Percentiles rank a stretch among this genome's conserved stretches.
These are phyloP conservation scores for Flaveria robusta DNA, from an alignment of 129 eudicot species.

Conservation along the genomic window DNA sequence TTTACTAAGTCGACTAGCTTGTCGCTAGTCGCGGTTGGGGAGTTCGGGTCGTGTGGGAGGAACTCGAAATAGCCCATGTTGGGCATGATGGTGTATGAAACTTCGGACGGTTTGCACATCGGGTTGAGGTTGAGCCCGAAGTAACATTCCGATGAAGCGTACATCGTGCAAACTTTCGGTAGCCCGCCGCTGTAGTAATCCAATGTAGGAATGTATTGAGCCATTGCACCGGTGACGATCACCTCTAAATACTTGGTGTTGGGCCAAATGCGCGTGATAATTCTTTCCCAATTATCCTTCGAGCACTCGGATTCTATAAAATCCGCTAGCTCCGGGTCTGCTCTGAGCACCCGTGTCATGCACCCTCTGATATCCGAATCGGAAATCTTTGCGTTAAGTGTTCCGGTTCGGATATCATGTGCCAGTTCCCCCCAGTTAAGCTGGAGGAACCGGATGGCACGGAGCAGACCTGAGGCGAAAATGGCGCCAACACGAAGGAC, in stretches of 20 bases:
- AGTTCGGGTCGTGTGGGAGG: constrained; percentile 61
- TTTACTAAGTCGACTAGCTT: constrained; percentile 72
- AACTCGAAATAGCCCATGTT: constrained; percentile 98
- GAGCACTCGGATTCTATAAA: constrained; percentile 57
- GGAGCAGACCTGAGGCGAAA: constrained; percentile 93
- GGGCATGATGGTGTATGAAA: constrained; percentile 95
- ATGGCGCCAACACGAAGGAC: constrained; percentile 95
- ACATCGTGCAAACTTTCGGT: constrained; percentile 90
- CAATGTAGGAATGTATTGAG: constrained; percentile 84
- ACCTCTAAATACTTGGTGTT: constrained; percentile 89
- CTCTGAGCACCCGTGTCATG: constrained; percentile 52
- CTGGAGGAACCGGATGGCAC: constrained; percentile 96
- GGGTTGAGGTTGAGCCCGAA: constrained; percentile 96
- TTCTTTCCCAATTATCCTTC: constrained; percentile 70
- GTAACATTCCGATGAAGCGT: constrained; percentile 92
- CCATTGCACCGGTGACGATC: constrained; percentile 97
- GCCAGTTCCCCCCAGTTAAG: constrained; percentile 73
- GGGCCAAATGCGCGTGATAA: constrained; percentile 84
- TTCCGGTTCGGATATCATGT: constrained; percentile 71
- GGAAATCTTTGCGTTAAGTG: constrained; percentile 49
- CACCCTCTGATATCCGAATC: constrained; percentile 48
- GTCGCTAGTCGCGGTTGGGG: constrained; percentile 38
- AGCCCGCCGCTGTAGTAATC: constrained; percentile 82
- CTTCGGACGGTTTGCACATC: constrained; percentile 82
- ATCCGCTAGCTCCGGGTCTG: constrained; percentile 62